These are phyloP conservation scores for Striga asiatica DNA, from an alignment of 257 asterid genomes.

Conservation along the genomic window DNA sequence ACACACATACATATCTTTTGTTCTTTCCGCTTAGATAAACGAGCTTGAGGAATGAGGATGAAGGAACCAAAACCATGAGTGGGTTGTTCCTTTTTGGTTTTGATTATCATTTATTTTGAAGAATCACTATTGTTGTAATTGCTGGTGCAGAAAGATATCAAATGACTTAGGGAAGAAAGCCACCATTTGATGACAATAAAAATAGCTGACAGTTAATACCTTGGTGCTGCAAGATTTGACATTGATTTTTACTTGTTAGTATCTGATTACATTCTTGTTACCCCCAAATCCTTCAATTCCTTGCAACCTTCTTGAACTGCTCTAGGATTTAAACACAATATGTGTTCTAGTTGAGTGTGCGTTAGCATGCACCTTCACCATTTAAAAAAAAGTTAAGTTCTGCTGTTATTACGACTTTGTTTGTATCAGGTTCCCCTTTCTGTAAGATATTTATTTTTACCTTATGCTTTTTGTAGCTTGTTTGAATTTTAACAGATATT, in stretches of 20 bases:
- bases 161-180: neutral
- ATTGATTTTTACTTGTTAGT: neutral
- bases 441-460: conserved; percentile 2
- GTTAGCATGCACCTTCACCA: neutral
- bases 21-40: neutral
- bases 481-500: neutral
- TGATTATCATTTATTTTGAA: neutral
- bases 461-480: neutral
- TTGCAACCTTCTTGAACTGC: neutral
- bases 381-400: neutral
- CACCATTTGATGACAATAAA: neutral
- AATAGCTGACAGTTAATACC: neutral
- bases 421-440: neutral
- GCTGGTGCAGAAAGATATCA: neutral
- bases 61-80: neutral
- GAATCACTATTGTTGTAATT: neutral
- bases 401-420: neutral
- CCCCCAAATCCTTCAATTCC: neutral
- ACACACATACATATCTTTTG: no score
- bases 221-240: neutral
- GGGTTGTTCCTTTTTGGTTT: neutral
- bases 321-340: neutral
- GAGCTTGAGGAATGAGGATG: neutral
- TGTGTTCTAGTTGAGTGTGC: conserved; percentile 14
- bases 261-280: neutral